These are phyloP conservation scores for Fusarium sp. DNA, from an alignment of 2,329 filamentous ascomycete species.

Conservation along the genomic window DNA sequence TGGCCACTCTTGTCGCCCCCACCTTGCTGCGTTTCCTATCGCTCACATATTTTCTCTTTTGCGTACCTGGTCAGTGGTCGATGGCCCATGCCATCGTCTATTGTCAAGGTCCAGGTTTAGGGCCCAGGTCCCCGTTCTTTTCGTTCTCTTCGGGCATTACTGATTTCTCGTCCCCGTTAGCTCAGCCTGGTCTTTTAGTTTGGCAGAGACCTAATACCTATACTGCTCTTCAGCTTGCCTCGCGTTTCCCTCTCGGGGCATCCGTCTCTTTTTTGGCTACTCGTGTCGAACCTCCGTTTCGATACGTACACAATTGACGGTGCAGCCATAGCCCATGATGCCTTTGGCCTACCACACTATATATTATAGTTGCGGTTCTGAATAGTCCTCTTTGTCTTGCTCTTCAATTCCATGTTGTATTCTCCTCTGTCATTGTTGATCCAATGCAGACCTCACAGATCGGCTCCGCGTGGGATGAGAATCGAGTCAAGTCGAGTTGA, in stretches of 20 bases:
- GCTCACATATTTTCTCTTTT: constrained; percentile 10
- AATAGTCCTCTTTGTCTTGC: not conserved
- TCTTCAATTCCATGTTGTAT: not conserved
- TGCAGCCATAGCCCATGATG: not conserved
- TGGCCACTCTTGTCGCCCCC: constrained; percentile 23
- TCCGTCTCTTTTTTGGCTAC: constrained; percentile 16
- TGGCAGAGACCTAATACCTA: not conserved
- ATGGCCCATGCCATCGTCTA: constrained; percentile 10
- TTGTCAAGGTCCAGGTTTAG: constrained; percentile 12
- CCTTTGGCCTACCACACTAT: not conserved
- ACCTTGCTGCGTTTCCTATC: constrained; percentile 34
- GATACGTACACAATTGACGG: not conserved
- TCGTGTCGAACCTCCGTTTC: constrained; percentile 6
- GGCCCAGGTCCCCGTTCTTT: constrained; percentile 5
- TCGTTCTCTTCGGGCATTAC: constrained; percentile 3
- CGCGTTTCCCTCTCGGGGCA: constrained; percentile 9
- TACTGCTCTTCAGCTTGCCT: constrained; percentile 33
- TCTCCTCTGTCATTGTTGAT: not conserved
- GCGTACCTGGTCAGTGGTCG: not conserved
- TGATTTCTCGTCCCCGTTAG: constrained; percentile 15
- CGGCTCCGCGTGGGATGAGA: not conserved
- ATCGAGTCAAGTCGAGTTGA: not conserved
- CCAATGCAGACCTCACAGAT: not conserved
- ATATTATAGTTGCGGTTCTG: not conserved
- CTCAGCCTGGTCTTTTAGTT: constrained; percentile 16